phyloP scores from a whole-genome alignment of 495 filamentous ascomycete genomes.

The Venustampulla echinocandica region DNA sequence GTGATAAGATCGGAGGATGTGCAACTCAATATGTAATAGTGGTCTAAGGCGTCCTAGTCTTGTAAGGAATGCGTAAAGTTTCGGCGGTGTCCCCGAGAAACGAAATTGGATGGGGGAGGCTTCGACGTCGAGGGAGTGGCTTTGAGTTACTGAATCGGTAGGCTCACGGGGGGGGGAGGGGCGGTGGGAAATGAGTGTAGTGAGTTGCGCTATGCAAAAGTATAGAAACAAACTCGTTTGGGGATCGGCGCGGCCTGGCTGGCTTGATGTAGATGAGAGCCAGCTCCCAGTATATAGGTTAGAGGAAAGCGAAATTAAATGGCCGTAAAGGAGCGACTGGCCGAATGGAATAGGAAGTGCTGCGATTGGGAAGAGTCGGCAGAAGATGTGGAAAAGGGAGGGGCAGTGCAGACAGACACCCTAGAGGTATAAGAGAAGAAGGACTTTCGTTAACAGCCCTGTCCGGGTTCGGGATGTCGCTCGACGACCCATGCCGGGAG shows the following conservation, averaged over 20 bases:
- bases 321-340: slow-evolving; percentile 25
- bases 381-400: slow-evolving; percentile 19
- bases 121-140: slow-evolving; percentile 23
- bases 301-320: slow-evolving; percentile 22
- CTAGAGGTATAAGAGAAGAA: slow-evolving; percentile 25
- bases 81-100: slow-evolving; percentile 16
- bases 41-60: neutral
- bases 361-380: slow-evolving; percentile 25
- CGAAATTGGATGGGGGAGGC: slow-evolving; percentile 22
- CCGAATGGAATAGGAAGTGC: slow-evolving; percentile 22
- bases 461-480: slow-evolving; percentile 19
- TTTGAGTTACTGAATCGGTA: slow-evolving; percentile 18
- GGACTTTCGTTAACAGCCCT: slow-evolving; percentile 17
- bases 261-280: slow-evolving; percentile 26
- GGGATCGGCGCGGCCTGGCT: slow-evolving; percentile 21
- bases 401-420: slow-evolving; percentile 28
- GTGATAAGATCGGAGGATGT: slow-evolving; percentile 20
- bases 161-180: slow-evolving; percentile 11
- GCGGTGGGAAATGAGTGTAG: slow-evolving; percentile 26
- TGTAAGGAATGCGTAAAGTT: slow-evolving; percentile 23
- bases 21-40: slow-evolving; percentile 21
- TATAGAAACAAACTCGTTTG: slow-evolving; percentile 26
- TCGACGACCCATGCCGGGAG: slow-evolving; percentile 19
- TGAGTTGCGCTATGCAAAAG: slow-evolving; percentile 24
- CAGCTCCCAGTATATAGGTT: slow-evolving; percentile 27